These are phyloP conservation scores for Metschnikowia anglica DNA, from an alignment of 805 yeast species.

Conservation along the genomic window DNA sequence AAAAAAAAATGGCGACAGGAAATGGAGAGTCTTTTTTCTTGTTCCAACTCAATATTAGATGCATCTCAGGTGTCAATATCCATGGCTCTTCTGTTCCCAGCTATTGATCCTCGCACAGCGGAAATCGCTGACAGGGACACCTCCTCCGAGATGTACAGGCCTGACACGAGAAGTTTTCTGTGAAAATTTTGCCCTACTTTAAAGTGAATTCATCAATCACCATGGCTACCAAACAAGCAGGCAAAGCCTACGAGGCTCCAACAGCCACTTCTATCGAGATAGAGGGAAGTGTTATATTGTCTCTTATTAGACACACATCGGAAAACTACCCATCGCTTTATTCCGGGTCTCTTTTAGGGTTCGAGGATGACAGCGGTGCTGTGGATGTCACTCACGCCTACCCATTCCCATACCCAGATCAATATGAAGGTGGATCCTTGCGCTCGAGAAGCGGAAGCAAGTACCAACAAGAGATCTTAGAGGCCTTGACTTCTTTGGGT, in stretches of 20 bases:
- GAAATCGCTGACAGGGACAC: not conserved
- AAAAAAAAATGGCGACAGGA: too few relatives aligned
- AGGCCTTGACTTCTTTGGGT: constrained; percentile 59
- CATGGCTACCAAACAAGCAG: constrained; percentile 19
- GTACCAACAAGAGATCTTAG: constrained; percentile 67
- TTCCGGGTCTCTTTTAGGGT: constrained; percentile 74
- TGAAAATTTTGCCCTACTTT: too few relatives aligned
- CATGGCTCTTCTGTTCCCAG: too few relatives aligned
- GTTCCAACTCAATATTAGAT: too few relatives aligned
- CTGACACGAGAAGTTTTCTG: constrained; percentile 16
- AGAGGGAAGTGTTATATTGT: constrained; percentile 53
- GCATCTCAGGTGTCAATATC: too few relatives aligned
- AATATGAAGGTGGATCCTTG: constrained; percentile 60
- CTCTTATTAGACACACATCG: constrained; percentile 65
- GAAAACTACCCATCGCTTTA: constrained; percentile 60
- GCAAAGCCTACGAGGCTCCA: constrained; percentile 32
- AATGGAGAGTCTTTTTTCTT: too few relatives aligned
- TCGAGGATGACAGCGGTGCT: constrained; percentile 54
- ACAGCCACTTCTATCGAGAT: constrained; percentile 43
- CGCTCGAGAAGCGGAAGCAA: constrained; percentile 59
- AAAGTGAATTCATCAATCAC: too few relatives aligned
- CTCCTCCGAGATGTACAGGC: constrained; percentile 15
- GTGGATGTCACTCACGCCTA: constrained; percentile 59
- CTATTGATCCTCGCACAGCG: not conserved
- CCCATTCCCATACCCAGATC: constrained; percentile 68